Evolutionary conservation across 148 eudicot species (phyloP).

Genomic region (Rhododendron henanense): DNA sequence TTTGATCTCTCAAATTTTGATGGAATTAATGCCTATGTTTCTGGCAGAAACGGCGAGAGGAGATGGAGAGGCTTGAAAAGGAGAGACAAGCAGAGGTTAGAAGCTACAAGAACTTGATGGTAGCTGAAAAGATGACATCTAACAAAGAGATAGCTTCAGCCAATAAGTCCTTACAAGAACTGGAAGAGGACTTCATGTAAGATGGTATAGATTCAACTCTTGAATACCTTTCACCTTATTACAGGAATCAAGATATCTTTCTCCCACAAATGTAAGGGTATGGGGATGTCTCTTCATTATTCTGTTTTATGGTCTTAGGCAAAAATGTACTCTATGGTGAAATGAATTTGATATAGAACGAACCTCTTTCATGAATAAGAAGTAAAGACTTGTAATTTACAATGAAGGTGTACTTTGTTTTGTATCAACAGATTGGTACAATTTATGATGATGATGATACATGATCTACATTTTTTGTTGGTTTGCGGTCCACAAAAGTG

Average conservation of each 20-base stretch:
- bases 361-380: background rate
- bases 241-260: conserved; percentile 9
- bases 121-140: conserved; percentile 97
- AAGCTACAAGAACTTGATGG: conserved; percentile 98
- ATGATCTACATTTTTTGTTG: background rate
- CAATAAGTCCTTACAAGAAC: conserved; percentile 81
- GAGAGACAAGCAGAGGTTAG: conserved; percentile 83
- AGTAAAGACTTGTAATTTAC: background rate
- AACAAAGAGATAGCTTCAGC: conserved; percentile 86
- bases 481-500: background rate
- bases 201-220: background rate
- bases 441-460: conserved; percentile 14
- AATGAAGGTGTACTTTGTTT: background rate
- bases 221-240: background rate
- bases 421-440: background rate
- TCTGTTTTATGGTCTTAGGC: conserved; percentile 7
- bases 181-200: conserved; percentile 98
- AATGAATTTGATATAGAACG: background rate
- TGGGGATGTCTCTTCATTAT: conserved; percentile 2
- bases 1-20: background rate
- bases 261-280: background rate
- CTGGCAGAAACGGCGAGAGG: conserved; percentile 81
- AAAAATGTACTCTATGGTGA: conserved; percentile 1
- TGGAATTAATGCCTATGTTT: background rate
- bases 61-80: conserved; percentile 85